Percentiles rank a stretch among this genome's conserved stretches.
These are phyloP conservation scores for Pseudogymnoascus pannorum DNA, from an alignment of 2,329 filamentous ascomycete species.

Conservation along the genomic window DNA sequence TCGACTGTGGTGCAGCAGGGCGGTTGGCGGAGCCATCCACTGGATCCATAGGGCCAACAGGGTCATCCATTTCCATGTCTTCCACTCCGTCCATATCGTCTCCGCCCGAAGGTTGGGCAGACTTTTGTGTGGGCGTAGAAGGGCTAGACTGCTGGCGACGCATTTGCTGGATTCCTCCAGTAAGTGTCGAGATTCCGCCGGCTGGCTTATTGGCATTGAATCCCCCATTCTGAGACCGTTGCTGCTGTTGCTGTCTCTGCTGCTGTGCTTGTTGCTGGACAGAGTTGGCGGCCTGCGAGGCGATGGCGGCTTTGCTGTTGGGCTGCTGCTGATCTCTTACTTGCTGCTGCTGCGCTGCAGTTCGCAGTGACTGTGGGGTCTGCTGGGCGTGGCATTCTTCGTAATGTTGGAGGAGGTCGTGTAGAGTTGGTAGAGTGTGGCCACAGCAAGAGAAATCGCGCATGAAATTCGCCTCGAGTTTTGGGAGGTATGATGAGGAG, in stretches of 20 bases:
- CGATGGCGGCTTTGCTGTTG: slow-evolving; percentile 40
- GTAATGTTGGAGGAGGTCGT: slow-evolving; percentile 93
- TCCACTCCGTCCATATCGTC: slow-evolving; percentile 79
- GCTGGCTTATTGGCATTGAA: slow-evolving; percentile 21
- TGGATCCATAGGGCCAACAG: slow-evolving; percentile 58
- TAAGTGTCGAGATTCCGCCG: slow-evolving; percentile 17
- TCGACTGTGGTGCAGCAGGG: slow-evolving; percentile 55
- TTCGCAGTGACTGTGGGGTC: slow-evolving; percentile 41
- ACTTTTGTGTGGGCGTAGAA: slow-evolving; percentile 26
- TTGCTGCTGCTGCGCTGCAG: slow-evolving; percentile 32
- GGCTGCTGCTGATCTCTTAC: slow-evolving; percentile 34
- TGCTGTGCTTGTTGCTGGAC: slow-evolving; percentile 44
- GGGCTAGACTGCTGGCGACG: slow-evolving; percentile 26
- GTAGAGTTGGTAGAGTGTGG: slow-evolving; percentile 78
- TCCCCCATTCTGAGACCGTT: slow-evolving; percentile 20
- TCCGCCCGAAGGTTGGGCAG: slow-evolving; percentile 18
- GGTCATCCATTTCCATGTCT: slow-evolving; percentile 96
- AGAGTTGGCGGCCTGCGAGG: slow-evolving; percentile 28
- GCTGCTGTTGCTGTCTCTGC: slow-evolving; percentile 28
- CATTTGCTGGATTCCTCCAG: slow-evolving; percentile 29
- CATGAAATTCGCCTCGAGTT: slow-evolving; percentile 96
- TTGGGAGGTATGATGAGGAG: slow-evolving; percentile 92
- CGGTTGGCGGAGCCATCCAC: slow-evolving; percentile 45
- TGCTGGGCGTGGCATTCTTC: slow-evolving; percentile 86
- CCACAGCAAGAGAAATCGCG: slow-evolving; percentile 95